phyloP scores from a whole-genome alignment of 768 basidiomycete species.

The Neoboletus brunneissimus region DNA sequence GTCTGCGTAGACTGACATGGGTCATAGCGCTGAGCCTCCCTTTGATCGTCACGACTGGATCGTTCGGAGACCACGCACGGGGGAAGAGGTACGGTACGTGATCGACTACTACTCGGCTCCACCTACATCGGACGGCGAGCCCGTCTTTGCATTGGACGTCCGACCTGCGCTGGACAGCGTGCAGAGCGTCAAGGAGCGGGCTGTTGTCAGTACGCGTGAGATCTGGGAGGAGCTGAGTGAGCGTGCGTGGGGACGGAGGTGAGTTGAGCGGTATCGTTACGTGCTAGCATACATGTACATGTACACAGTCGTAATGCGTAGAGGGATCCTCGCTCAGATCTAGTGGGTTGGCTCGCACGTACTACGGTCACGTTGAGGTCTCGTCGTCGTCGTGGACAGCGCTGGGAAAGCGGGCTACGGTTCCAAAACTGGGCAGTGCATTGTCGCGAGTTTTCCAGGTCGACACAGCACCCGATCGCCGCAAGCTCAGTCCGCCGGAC shows the following conservation, averaged over 20 bases:
- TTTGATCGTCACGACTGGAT: constrained; percentile 99
- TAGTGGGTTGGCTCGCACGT: background rate
- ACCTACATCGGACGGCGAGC: constrained; percentile 83
- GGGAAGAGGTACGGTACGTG: constrained; percentile 88
- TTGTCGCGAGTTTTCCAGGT: constrained; percentile 15
- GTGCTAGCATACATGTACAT: constrained; percentile 10
- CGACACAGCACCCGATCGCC: constrained; percentile 8
- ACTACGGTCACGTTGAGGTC: background rate
- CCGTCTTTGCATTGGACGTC: constrained; percentile 94
- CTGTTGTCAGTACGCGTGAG: constrained; percentile 66
- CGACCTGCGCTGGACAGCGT: constrained; percentile 90
- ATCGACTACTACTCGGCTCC: constrained; percentile 99
- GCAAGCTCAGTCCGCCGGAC: constrained; percentile 1
- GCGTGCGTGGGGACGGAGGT: constrained; percentile 28
- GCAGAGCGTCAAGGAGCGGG: constrained; percentile 69
- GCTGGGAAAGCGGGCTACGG: constrained; percentile 9
- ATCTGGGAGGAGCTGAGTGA: constrained; percentile 49
- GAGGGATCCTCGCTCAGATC: background rate
- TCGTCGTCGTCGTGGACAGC: constrained; percentile 1
- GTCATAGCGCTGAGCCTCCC: constrained; percentile 76
- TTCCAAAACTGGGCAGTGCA: constrained; percentile 25
- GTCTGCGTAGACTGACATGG: constrained; percentile 1
- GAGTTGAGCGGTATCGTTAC: constrained; percentile 4
- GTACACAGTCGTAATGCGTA: constrained; percentile 5
- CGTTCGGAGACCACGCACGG: constrained; percentile 73